A percentile compares a stretch with the other conserved stretches of the same genome.
phyloP scores from a whole-genome alignment of 2,329 filamentous ascomycete genomes.

The Penicillium sp. region DNA sequence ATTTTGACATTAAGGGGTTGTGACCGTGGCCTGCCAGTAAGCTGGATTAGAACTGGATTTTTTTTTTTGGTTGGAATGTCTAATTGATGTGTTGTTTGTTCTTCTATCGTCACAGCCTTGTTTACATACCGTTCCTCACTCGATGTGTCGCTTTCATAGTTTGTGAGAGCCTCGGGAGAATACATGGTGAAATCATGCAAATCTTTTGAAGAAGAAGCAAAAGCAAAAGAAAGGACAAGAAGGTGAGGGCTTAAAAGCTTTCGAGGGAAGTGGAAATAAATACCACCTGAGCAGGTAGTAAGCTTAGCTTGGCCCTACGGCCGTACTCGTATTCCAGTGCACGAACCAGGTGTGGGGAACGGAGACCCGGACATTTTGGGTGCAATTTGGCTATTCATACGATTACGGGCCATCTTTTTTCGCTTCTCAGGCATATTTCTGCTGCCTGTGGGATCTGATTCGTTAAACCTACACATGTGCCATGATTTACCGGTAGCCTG shows the following conservation, averaged over 20 bases:
- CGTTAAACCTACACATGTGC: background rate
- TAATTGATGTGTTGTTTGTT: background rate
- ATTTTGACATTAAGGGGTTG: slow-evolving; percentile 20
- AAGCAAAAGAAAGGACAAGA: background rate
- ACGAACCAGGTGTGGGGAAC: slow-evolving; percentile 14
- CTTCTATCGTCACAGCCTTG: background rate
- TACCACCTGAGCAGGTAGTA: background rate
- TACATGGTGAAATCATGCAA: slow-evolving; percentile 11
- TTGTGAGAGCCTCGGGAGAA: slow-evolving; percentile 6
- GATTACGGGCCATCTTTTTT: background rate
- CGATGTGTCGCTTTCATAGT: slow-evolving; percentile 22
- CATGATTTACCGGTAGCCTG: background rate
- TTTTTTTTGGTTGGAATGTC: background rate
- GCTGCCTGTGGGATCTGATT: background rate
- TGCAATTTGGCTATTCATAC: background rate
- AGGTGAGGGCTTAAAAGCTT: background rate
- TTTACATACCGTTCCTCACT: slow-evolving; percentile 24
- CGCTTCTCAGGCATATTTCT: background rate
- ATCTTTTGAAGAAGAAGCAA: background rate
- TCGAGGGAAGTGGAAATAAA: background rate
- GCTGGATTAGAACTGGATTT: background rate
- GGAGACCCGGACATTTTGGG: background rate
- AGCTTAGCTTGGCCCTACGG: slow-evolving; percentile 1
- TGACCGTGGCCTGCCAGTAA: slow-evolving; percentile 1
- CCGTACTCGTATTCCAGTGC: slow-evolving; percentile 21